Evolutionary conservation across 176 grass and related monocot species (phyloP).

Genomic region (Musa acuminata): DNA sequence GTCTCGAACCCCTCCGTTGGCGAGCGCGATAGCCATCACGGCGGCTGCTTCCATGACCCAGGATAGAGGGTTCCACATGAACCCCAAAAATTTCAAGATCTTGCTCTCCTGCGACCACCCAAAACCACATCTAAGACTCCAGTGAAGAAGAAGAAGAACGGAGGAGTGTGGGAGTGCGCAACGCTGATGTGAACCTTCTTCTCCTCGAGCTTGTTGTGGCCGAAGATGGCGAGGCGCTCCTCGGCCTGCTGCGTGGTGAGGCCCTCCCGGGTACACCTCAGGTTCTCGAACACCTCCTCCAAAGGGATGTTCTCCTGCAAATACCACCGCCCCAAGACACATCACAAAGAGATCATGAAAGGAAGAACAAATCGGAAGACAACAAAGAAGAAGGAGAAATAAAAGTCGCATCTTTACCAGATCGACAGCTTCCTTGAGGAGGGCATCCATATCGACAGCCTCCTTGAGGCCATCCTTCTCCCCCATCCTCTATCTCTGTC

Average conservation of each 20-base stretch:
- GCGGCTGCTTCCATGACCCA: conserved; percentile 93
- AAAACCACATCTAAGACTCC: neutral
- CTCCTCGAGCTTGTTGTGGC: conserved; percentile 83
- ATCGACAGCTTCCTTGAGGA: conserved; percentile 84
- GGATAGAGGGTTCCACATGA: conserved; percentile 88
- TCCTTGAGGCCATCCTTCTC: conserved; percentile 24
- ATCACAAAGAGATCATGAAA: conserved; percentile 1
- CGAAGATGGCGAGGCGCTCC: conserved; percentile 61
- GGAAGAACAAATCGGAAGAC: neutral
- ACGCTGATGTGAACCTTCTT: conserved; percentile 43
- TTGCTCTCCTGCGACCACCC: conserved; percentile 62
- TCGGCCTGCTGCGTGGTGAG: conserved; percentile 54
- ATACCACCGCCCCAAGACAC: neutral
- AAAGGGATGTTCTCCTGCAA: conserved; percentile 75
- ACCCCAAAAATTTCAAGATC: conserved; percentile 73
- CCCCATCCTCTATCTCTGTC: conserved; percentile 29
- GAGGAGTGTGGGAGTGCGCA: neutral
- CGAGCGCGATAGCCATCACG: conserved; percentile 80
- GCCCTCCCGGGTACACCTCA: conserved; percentile 60
- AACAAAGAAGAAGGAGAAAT: neutral
- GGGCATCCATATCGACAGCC: conserved; percentile 45
- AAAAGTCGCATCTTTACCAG: conserved; percentile 33
- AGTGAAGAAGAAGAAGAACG: neutral
- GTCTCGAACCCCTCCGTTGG: conserved; percentile 60
- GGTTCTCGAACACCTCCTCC: conserved; percentile 81